Evolutionary conservation across 306 rosid species (phyloP).

Genomic region (Castanea sativa): DNA sequence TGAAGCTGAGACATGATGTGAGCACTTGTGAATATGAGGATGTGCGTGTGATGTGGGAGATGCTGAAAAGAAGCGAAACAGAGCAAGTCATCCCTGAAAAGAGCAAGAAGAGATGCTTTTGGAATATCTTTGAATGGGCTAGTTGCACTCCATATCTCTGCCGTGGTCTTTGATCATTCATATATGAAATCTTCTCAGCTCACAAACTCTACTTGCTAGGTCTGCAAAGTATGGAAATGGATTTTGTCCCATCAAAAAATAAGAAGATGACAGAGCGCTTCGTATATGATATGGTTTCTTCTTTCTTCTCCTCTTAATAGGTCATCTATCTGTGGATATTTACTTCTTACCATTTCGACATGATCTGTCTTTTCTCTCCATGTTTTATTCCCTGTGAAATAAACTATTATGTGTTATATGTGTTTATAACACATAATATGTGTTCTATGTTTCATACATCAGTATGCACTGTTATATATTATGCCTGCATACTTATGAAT

Average conservation of each 20-base stretch:
- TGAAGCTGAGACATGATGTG: constrained; percentile 61
- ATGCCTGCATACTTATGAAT: constrained; percentile 22
- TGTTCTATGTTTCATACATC: not conserved
- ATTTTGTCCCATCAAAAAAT: constrained; percentile 24
- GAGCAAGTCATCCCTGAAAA: constrained; percentile 28
- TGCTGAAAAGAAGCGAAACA: constrained; percentile 53
- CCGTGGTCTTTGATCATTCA: constrained; percentile 25
- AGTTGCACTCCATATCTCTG: constrained; percentile 46
- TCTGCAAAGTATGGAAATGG: constrained; percentile 24
- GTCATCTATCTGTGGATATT: constrained; percentile 35
- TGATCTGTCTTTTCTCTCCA: constrained; percentile 6
- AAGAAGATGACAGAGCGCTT: constrained; percentile 25
- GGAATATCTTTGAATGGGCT: constrained; percentile 58
- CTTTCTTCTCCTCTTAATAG: constrained; percentile 20
- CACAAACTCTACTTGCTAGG: constrained; percentile 16
- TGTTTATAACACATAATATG: not conserved
- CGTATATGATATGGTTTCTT: constrained; percentile 21
- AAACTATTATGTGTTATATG: constrained; percentile 13
- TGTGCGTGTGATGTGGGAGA: constrained; percentile 90
- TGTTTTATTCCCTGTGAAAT: constrained; percentile 23
- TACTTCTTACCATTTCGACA: constrained; percentile 20
- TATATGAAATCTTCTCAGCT: constrained; percentile 19
- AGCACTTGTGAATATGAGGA: constrained; percentile 70
- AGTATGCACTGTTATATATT: constrained; percentile 30
- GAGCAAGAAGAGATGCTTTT: constrained; percentile 28